phyloP scores from a whole-genome alignment of 192 early-diverging fungal species.

The Linnemannia exigua region DNA sequence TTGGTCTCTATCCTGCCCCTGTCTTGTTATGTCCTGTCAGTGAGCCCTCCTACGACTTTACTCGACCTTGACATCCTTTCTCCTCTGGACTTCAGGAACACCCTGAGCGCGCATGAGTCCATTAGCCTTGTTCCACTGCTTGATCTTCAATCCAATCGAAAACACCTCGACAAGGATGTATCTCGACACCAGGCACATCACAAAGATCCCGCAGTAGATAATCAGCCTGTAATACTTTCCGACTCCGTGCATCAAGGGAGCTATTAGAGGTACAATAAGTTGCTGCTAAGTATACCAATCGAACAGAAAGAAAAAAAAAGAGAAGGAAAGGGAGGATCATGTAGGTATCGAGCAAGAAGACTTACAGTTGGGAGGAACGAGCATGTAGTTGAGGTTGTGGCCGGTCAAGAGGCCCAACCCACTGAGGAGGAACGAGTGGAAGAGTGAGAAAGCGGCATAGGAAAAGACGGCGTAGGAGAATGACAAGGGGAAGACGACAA shows the following conservation, averaged over 20 bases:
- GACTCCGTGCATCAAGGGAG: conserved; percentile 40
- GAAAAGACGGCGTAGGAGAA: conserved; percentile 63
- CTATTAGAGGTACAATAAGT: too few species aligned
- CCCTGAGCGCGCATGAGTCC: conserved; percentile 41
- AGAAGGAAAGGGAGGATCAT: neutral
- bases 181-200: conserved; percentile 33
- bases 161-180: conserved; percentile 49
- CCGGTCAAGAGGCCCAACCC: conserved; percentile 61
- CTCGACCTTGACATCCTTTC: conserved; percentile 2
- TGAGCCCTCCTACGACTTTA: conserved; percentile 5
- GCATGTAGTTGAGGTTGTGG: conserved; percentile 69
- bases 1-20: too few species aligned
- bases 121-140: conserved; percentile 42
- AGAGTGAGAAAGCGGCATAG: conserved; percentile 62
- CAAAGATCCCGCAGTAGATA: conserved; percentile 28
- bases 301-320: neutral
- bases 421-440: conserved; percentile 64
- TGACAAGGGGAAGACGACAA: conserved; percentile 63
- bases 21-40: neutral
- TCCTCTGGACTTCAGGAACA: conserved; percentile 32
- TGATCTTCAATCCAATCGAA: conserved; percentile 37
- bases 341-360: neutral
- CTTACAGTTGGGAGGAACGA: conserved; percentile 68
- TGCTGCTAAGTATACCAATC: too few species aligned
- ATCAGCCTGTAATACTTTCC: conserved; percentile 50